Percentiles rank a stretch among this genome's conserved stretches.
Evolutionary conservation across 257 asterid species (phyloP).

Genomic region (Paulownia fortunei): DNA sequence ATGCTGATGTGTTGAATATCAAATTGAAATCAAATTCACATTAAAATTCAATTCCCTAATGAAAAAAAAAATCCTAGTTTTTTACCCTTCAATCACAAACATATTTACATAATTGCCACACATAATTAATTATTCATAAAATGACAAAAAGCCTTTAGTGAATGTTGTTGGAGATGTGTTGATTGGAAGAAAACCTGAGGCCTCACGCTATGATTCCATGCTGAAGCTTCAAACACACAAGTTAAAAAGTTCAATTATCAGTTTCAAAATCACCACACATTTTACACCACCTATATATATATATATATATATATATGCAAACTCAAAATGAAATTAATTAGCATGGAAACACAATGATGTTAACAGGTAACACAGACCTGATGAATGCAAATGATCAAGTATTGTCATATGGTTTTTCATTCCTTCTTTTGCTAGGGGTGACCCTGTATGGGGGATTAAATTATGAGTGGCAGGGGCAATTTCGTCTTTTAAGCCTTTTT

Average conservation of each 20-base stretch:
- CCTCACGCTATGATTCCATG: conserved; percentile 7
- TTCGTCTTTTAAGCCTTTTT: neutral
- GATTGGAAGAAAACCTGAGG: neutral
- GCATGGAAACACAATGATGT: conserved; percentile 30
- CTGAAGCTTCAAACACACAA: conserved; percentile 20
- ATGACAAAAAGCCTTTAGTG: too few relatives aligned
- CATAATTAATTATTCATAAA: too few relatives aligned
- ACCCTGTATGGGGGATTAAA: neutral
- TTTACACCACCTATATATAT: neutral
- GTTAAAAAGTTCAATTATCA: conserved; percentile 6
- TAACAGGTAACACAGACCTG: conserved; percentile 29
- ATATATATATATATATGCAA: neutral
- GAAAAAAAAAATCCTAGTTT: too few relatives aligned
- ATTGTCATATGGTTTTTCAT: neutral
- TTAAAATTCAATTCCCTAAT: neutral
- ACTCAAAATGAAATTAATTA: neutral
- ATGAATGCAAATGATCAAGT: neutral
- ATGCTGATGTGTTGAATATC: neutral
- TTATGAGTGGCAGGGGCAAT: too few relatives aligned
- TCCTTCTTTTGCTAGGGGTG: neutral
- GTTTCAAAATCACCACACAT: conserved; percentile 26
- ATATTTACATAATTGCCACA: too few relatives aligned
- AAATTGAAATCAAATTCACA: neutral
- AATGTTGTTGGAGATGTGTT: neutral
- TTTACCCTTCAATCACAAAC: too few relatives aligned